Base-by-base conservation (phyloP, 2,329 filamentous ascomycete genomes). In the Tetracladium maxilliforme region DNA sequence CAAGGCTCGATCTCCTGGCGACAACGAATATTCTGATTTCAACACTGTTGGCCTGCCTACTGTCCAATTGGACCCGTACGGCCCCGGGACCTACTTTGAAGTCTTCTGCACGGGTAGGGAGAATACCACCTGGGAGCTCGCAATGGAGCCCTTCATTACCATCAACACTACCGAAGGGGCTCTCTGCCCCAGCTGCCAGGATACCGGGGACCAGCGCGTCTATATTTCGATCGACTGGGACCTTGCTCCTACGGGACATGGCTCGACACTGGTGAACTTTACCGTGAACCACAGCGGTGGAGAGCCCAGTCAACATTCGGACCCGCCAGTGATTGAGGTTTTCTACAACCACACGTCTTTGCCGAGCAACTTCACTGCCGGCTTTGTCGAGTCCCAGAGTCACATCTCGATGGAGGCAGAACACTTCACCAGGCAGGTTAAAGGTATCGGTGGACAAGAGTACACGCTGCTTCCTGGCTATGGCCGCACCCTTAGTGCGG, bases 1-100 rank as follows among this genome's bases (percentile, higher is more conserved):
- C 31, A 77, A 78, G 33, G 74, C 70, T 2, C 69, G 68, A 1
- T 64, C 79, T 6, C 70, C 72, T 1, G 73, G 75, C 14, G 74
- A 79, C 33, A 70, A 77, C 45, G 56, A 51, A 30, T 76, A 58
- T 45, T 70, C 64, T 39, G 57, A 61, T 5, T 58, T 53, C 21
- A 58, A 60, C 33, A 59, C 51, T 3, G 52, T 77, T 4, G 56
- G 57, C 0, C 48, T 74, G 4, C 64, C 64, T 7, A 50, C 61
- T 0, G n/a, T n/a, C n/a, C n/a, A n/a, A n/a, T 53, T 78, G 29
- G 69, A 68, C 31, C 64, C 60, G 0, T 76, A 72, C 29, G 67
- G 69, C 3, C 55, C 61, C 0, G 38, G 44, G 2, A 57, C 51
- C 0, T 77, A 64, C 55, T 65, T 78, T 26, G 73, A 78, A 13